Percentiles rank a stretch among this genome's conserved stretches.
These are phyloP conservation scores for Blastobotrys mokoenaii DNA, from an alignment of 805 yeast genomes.

Conservation along the genomic window DNA sequence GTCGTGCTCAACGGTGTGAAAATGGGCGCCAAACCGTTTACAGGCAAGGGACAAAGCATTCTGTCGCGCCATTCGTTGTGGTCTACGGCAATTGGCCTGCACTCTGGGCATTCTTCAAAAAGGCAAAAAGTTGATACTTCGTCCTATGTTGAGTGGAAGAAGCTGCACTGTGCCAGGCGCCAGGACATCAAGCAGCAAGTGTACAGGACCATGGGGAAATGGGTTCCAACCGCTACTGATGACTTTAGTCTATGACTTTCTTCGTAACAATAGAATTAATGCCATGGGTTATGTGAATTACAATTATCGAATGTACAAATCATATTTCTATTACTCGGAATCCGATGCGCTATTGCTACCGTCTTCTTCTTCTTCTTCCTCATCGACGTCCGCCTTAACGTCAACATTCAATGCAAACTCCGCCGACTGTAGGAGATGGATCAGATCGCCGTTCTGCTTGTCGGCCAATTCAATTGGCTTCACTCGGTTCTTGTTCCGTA, in stretches of 20 bases:
- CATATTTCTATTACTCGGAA: not conserved
- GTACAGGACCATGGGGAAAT: conserved; percentile 11
- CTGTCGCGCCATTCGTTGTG: conserved; percentile 13
- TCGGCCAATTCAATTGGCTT: conserved; percentile 67
- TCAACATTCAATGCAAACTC: conserved; percentile 50
- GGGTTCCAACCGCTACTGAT: conserved; percentile 15
- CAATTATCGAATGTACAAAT: too few species aligned
- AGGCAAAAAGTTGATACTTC: conserved; percentile 3
- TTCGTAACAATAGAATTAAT: too few species aligned
- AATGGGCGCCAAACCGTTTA: conserved; percentile 20
- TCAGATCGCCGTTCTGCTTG: conserved; percentile 43
- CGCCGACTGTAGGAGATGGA: conserved; percentile 66
- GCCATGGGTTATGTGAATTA: too few species aligned
- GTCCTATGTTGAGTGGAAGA: conserved; percentile 11
- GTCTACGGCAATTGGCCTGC: conserved; percentile 2
- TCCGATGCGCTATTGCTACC: conserved; percentile 9
- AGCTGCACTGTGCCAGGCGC: conserved; percentile 2
- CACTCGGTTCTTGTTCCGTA: conserved; percentile 50
- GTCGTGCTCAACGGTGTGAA: conserved; percentile 21
- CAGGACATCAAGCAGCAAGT: conserved; percentile 7
- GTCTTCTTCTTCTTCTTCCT: conserved; percentile 17
- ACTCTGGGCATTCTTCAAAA: not conserved
- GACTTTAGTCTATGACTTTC: conserved; percentile 4
- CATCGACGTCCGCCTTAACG: conserved; percentile 17
- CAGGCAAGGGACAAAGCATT: conserved; percentile 16